Base-by-base conservation (phyloP, 257 asterid genomes). In the Mentha longifolia region DNA sequence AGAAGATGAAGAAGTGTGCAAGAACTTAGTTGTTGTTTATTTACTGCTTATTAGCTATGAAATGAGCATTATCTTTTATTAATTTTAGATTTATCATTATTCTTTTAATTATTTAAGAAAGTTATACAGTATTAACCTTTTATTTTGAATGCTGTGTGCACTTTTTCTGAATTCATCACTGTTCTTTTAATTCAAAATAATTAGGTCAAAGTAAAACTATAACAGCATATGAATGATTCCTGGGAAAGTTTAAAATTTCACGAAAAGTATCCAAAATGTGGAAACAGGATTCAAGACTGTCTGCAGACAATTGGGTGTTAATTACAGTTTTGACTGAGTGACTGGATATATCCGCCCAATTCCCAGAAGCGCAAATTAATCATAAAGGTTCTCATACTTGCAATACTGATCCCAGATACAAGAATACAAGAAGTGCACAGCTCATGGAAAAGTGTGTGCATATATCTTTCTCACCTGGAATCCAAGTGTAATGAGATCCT, bases 401-500 rank as follows among this genome's bases (percentile, higher is more conserved):
- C 57, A 31, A 63, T 19, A 62, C 19, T 71, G 41, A 68, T 60
- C 74, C 66, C 65, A 66, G 30, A 70, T 72, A 57, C 25, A 61
- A 61, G 15, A 28, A 70, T 72, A 57, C 25, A 61, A 61, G 15
- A 28, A 28, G 31, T 3, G 31, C 31, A 28, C 31, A 28, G 2
- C 31, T 28, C 31, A 28, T 28, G 31, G 2, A 28, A 2, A 28
- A 28, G 31, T 28, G 31, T 28, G 31, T 28, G 31, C 31, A 28
- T 28, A 28, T 28, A 1, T 28, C 3, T 28, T 28, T 28, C 31
- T 77, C 84, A 94, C 99, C 98, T 94, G 99, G 85, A 94, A 94
- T 66, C 99, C 99, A 76, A 94, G 92, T 63, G 96, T 79, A 56
- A 91, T 74, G 68, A 91, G 90, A 81, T 94, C 99, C 84, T 91